These are phyloP conservation scores for Phialemonium atrogriseum DNA, from an alignment of 2,329 filamentous ascomycete species.

Conservation along the genomic window DNA sequence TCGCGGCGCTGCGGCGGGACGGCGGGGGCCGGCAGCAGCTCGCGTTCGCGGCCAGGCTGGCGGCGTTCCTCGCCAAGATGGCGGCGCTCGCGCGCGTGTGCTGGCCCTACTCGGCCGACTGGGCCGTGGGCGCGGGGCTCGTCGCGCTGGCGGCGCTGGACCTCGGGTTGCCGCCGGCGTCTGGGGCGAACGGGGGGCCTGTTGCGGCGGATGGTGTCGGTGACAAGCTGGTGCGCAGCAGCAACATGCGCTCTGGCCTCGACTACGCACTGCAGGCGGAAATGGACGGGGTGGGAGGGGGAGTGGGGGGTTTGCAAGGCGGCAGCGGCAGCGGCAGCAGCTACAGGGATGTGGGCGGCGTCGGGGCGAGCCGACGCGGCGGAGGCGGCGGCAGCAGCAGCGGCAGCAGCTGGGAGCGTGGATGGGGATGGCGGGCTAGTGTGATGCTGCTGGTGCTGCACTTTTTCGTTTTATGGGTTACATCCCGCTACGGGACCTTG, in stretches of 20 bases:
- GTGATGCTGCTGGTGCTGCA: slow-evolving; percentile 25
- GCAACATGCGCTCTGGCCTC: too few relatives aligned
- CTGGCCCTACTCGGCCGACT: slow-evolving; percentile 60
- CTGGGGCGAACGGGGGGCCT: too few relatives aligned
- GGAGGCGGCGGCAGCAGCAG: too few relatives aligned
- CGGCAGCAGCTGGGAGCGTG: slow-evolving; percentile 9
- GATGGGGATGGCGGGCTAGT: slow-evolving; percentile 26
- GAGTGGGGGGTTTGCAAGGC: too few relatives aligned
- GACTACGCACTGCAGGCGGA: too few relatives aligned
- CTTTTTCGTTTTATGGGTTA: slow-evolving; percentile 21
- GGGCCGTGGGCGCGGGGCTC: slow-evolving; percentile 58
- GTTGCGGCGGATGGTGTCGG: too few relatives aligned
- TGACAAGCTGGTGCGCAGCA: too few relatives aligned
- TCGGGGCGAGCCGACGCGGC: too few relatives aligned
- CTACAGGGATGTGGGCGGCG: too few relatives aligned
- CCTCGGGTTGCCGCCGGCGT: slow-evolving; percentile 24
- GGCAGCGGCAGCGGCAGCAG: too few relatives aligned
- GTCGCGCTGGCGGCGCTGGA: slow-evolving; percentile 63
- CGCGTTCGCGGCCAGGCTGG: slow-evolving; percentile 40
- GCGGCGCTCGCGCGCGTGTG: slow-evolving; percentile 58
- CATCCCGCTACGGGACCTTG: slow-evolving; percentile 20
- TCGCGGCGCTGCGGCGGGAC: too few relatives aligned
- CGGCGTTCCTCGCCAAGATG: slow-evolving; percentile 62
- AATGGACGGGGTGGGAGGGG: too few relatives aligned
- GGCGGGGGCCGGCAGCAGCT: slow-evolving; percentile 8